A percentile compares a stretch with the other conserved stretches of the same genome.
Conservation (phyloP, 2,329 filamentous ascomycete genomes). For the Clarireedia sp. region DNA sequence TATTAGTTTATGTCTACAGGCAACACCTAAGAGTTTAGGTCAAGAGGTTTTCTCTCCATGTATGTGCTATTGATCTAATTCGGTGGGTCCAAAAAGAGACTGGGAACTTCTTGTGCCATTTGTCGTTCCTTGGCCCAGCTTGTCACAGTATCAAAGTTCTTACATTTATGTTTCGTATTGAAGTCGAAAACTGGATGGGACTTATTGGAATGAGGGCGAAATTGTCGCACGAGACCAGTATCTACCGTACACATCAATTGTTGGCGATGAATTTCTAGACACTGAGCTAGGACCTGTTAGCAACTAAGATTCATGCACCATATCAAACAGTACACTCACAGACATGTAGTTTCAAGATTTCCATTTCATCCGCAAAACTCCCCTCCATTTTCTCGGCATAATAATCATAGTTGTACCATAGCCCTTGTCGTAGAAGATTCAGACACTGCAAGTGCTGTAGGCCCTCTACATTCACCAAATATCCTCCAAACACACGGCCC, state of each 20-base stretch:
- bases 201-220: conserved; percentile 39
- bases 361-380: conserved; percentile 41
- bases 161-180: conserved; percentile 44
- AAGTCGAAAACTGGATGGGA: conserved; percentile 42
- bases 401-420: conserved; percentile 46
- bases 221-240: conserved; percentile 43
- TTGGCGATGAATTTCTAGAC: conserved; percentile 45
- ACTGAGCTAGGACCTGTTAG: conserved; percentile 35
- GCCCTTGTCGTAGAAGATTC: conserved; percentile 43
- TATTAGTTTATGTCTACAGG: too few species aligned
- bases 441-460: conserved; percentile 1
- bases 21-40: too few species aligned
- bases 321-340: neutral
- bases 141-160: conserved; percentile 43
- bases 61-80: conserved; percentile 15
- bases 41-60: neutral
- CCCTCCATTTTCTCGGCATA: conserved; percentile 37
- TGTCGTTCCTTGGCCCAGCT: conserved; percentile 43
- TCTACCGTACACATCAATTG: conserved; percentile 48
- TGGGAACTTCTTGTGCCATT: conserved; percentile 23
- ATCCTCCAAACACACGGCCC: neutral
- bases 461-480: neutral
- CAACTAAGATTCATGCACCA: neutral
- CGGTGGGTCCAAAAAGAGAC: conserved; percentile 24
- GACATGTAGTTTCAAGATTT: conserved; percentile 40